Evolutionary conservation across 129 eudicot species (phyloP).

Genomic region (Flaveria ramosissima): DNA sequence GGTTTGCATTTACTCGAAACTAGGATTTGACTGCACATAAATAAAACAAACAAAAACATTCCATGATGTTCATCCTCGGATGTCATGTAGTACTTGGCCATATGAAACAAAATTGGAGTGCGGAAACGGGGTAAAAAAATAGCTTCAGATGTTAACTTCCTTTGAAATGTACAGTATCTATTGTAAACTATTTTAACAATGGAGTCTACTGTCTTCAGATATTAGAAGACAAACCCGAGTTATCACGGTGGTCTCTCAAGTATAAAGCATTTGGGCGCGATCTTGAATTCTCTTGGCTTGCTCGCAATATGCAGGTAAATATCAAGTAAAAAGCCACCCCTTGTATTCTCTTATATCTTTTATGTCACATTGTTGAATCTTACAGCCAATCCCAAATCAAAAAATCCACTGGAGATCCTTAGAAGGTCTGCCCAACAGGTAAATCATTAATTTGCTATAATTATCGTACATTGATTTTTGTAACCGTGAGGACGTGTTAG

Average conservation of each 20-base stretch:
- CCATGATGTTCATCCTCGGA: not conserved
- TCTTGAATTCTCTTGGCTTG: slow-evolving; percentile 97
- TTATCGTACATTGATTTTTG: not conserved
- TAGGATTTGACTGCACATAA: slow-evolving; percentile 9
- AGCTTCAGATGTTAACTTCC: slow-evolving; percentile 7
- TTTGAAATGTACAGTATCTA: not conserved
- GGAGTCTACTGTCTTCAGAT: slow-evolving; percentile 49
- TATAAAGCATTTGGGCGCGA: slow-evolving; percentile 89
- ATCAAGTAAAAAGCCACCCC: not conserved
- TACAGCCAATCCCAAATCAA: slow-evolving; percentile 94
- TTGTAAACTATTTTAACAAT: not conserved
- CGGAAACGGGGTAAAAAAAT: not conserved
- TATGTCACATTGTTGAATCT: slow-evolving; percentile 23
- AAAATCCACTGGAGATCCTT: slow-evolving; percentile 97
- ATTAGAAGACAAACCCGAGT: slow-evolving; percentile 85
- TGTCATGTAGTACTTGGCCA: not conserved
- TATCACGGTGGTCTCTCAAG: slow-evolving; percentile 93
- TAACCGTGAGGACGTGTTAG: not conserved
- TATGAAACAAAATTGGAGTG: not conserved
- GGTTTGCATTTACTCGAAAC: not conserved
- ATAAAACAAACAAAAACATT: not conserved
- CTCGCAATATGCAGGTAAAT: slow-evolving; percentile 95
- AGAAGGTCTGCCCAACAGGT: slow-evolving; percentile 99
- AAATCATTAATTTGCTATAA: not conserved
- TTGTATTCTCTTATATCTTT: not conserved